phyloP scores from a whole-genome alignment of 1,139 yeast genomes.

The Pichia sp. region DNA sequence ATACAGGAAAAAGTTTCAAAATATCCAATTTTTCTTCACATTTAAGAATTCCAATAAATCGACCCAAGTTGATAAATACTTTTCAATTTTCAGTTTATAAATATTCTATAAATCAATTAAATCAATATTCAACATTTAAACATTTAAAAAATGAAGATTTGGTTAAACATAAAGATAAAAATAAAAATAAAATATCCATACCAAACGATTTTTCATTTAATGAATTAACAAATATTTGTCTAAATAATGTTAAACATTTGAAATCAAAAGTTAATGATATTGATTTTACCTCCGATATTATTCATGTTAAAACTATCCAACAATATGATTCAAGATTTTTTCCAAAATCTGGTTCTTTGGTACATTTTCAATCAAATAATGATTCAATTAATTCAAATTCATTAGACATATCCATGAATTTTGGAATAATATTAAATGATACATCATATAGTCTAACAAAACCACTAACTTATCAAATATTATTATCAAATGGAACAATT shows the following conservation, averaged over 20 bases:
- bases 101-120: too few relatives aligned
- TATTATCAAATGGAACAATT: conserved; percentile 17
- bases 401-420: too few relatives aligned
- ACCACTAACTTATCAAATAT: conserved; percentile 8
- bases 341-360: conserved; percentile 16
- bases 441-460: conserved; percentile 11
- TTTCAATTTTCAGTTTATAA: too few relatives aligned
- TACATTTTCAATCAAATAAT: conserved; percentile 11
- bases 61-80: too few relatives aligned
- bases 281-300: conserved; percentile 4
- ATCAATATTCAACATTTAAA: too few relatives aligned
- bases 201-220: conserved; percentile 5
- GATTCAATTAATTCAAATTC: neutral
- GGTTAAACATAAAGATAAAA: too few relatives aligned
- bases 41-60: too few relatives aligned
- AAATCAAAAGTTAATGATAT: neutral
- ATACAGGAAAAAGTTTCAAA: too few relatives aligned
- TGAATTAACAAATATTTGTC: neutral
- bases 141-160: too few relatives aligned
- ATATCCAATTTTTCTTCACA: too few relatives aligned
- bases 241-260: neutral
- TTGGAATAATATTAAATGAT: conserved; percentile 17
- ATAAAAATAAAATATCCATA: conserved; percentile 1
- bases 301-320: conserved; percentile 1
- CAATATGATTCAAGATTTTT: neutral